Conservation (phyloP, 1,284 basidiomycete genomes). For the Earliella scabrosa region DNA sequence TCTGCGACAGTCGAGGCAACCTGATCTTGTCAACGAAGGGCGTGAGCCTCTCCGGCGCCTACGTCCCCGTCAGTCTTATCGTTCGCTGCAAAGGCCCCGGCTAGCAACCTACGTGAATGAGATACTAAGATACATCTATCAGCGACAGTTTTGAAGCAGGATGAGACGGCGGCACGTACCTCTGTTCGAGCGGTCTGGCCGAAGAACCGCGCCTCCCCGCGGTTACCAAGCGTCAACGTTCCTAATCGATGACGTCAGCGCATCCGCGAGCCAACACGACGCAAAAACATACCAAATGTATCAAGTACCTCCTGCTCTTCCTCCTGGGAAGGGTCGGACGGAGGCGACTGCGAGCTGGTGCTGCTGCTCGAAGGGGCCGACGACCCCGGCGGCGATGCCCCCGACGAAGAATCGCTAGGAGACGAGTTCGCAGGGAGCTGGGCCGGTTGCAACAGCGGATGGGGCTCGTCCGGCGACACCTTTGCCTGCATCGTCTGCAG, state of each 20-base stretch:
- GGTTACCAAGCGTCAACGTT: constrained; percentile 60
- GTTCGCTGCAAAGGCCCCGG: too few relatives aligned
- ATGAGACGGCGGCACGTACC: constrained; percentile 39
- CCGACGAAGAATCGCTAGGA: not conserved
- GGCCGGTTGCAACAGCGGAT: constrained; percentile 50
- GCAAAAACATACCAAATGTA: constrained; percentile 1
- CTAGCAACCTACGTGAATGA: constrained; percentile 49
- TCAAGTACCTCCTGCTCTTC: constrained; percentile 1
- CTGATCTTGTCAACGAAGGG: constrained; percentile 4
- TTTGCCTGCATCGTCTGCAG: constrained; percentile 50
- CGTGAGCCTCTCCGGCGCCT: constrained; percentile 26
- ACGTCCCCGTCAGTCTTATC: not conserved
- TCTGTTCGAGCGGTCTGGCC: constrained; percentile 69
- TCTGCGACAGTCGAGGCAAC: constrained; percentile 21
- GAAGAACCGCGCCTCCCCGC: constrained; percentile 59
- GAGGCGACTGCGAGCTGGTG: not conserved
- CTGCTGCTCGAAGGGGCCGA: not conserved
- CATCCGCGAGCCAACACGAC: not conserved
- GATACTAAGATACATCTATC: too few relatives aligned
- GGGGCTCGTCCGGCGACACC: constrained; percentile 50
- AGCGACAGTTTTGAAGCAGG: too few relatives aligned
- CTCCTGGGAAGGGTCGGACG: not conserved
- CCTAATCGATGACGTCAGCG: constrained; percentile 38
- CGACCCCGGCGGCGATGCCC: not conserved
- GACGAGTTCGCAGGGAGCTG: too few relatives aligned